Base-by-base conservation (phyloP, 192 early-diverging fungal genomes). In the Lunasporangiospora selenospora region DNA sequence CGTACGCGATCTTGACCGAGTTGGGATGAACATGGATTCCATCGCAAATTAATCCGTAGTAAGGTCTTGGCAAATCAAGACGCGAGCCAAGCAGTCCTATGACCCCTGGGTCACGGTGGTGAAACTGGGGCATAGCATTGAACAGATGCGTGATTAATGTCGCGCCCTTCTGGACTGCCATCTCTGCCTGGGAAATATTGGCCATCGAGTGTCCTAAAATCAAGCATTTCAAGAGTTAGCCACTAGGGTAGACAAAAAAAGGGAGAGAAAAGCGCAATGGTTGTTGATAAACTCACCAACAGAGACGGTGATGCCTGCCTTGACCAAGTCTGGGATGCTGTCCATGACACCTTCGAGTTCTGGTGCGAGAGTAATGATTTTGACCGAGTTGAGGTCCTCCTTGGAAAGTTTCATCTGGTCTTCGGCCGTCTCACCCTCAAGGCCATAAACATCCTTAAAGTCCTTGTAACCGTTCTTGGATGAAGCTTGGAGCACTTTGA, bases 121-220 rank as follows among this genome's bases (percentile, higher is more conserved):
- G 92, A 70, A 94, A 94, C 57, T 88, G 79, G 47, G 88, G 85
- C 92, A 93, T 92, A 33, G 92, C 92, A 58, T 94, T 94, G 77
- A 93, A 94, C 44, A 94, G 71, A 62, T 94, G 92, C 0, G 92
- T 93, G 38, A 94, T 88, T 67, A 85, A 85, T 1, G 78, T 85
- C 3, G 89, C 90, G 9, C 91, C 91, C 8, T 76, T 80, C 3
- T 65, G 56, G 39, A 88, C 77, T 0, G 87, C 91, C 24, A 65
- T 62, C 49, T 86, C 85, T 9, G 89, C 88, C 60, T 87, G 78
- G 16, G 78, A 81, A 18, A 86, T 82, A 16, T 82, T 86, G 32
- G 85, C 85, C 53, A 83, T 85, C 1, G 91, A 87, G 69, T 92
- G 89, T 31, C 87, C 87, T 60, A 64, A n/a, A n/a, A n/a, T n/a